Conservation (phyloP, 108 stramenopile species). For the Epipyxis sp. region DNA sequence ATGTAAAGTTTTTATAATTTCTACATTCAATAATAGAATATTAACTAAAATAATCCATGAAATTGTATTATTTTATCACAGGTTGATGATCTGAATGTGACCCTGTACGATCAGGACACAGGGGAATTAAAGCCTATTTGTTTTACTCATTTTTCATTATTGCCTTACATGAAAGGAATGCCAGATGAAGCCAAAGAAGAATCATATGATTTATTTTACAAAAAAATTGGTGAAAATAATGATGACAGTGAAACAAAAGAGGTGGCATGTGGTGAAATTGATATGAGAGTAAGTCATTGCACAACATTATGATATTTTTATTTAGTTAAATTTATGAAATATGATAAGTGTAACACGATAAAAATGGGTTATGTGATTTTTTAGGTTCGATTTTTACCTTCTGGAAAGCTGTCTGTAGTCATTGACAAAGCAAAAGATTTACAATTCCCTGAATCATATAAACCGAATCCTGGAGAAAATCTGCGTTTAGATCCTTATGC, state of each 20-base stretch:
- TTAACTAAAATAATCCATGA: no score
- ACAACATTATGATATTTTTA: no score
- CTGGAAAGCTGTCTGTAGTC: not conserved
- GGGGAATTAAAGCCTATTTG: constrained; percentile 54
- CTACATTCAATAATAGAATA: no score
- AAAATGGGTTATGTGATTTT: not conserved
- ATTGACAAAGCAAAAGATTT: constrained; percentile 14
- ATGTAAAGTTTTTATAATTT: no score
- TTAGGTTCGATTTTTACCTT: not conserved
- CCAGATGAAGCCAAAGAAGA: constrained; percentile 39
- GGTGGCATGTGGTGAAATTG: constrained; percentile 5
- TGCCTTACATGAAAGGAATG: constrained; percentile 51
- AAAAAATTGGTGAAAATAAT: constrained; percentile 7
- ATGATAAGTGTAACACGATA: not conserved
- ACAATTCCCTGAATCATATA: not conserved
- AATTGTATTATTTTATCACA: no score
- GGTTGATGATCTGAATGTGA: constrained; percentile 37
- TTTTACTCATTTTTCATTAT: constrained; percentile 32
- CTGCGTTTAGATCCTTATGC: constrained; percentile 57
- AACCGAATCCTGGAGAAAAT: not conserved
- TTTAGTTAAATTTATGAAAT: not conserved
- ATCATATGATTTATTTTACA: constrained; percentile 38
- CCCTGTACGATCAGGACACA: constrained; percentile 53
- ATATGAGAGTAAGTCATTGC: not conserved
- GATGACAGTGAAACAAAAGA: constrained; percentile 35